These are phyloP conservation scores for Penicillium pancosmium DNA, from an alignment of 495 filamentous ascomycete species.

Conservation along the genomic window DNA sequence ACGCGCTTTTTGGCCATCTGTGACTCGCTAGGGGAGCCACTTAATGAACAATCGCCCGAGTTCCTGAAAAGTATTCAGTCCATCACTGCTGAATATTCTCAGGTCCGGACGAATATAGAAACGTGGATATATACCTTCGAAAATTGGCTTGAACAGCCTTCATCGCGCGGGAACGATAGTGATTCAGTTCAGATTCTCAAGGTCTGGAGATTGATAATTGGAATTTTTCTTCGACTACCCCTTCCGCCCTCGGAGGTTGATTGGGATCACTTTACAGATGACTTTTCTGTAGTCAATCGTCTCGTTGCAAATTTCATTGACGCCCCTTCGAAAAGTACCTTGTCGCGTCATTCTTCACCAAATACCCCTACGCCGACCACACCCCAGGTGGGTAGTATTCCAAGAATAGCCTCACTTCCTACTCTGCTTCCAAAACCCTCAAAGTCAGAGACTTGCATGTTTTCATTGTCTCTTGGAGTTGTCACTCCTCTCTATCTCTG, in stretches of 20 bases:
- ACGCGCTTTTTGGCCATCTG: conserved; percentile 11
- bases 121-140: conserved; percentile 12
- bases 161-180: neutral
- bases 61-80: conserved; percentile 7
- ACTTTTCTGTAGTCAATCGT: conserved; percentile 9
- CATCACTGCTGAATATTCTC: conserved; percentile 3
- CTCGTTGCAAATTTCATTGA: conserved; percentile 27
- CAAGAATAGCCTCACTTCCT: neutral
- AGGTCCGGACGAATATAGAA: conserved; percentile 6
- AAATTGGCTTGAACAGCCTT: conserved; percentile 5
- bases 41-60: conserved; percentile 2
- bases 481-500: conserved; percentile 27
- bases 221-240: conserved; percentile 12
- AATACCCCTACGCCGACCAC: neutral
- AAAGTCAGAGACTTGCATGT: conserved; percentile 11
- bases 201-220: conserved; percentile 16
- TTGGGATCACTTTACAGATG: conserved; percentile 16
- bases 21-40: conserved; percentile 4
- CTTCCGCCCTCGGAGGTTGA: conserved; percentile 13
- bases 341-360: neutral
- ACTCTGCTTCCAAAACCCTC: conserved; percentile 14
- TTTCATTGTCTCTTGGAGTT: conserved; percentile 23
- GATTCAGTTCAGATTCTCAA: conserved; percentile 8
- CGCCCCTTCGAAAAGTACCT: conserved; percentile 25
- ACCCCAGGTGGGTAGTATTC: neutral